Base-by-base conservation (phyloP, 2,329 filamentous ascomycete genomes). In the Pyricularia grisea region DNA sequence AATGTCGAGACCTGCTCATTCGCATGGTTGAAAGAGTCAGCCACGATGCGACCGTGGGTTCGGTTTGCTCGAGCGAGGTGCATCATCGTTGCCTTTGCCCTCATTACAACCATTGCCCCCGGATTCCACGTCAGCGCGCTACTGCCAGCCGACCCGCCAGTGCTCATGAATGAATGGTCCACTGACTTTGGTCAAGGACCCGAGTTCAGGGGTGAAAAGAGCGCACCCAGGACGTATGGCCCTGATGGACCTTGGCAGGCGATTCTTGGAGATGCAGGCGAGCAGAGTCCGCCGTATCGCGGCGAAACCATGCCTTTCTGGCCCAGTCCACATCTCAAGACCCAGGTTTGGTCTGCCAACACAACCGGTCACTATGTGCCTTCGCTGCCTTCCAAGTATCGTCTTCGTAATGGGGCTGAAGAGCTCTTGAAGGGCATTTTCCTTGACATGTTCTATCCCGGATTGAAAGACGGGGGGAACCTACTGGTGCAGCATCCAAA, bases 241-340 rank as follows among this genome's bases (percentile, higher is more conserved):
- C 68, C 68, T 4, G 63, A 68, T 50, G 68, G 68, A 28, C 68
- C 68, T 11, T 68, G 68, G 68, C 68, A 68, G 63, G 42, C 63
- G 4, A 14, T 58, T 25, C 1, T 58, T 3, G 58, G 20, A n/a
- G 20, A 28, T 11, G 28, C 65, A 1, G 68, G 58, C n/a, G 30
- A 23, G 17, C 61, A 65, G 14, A 23, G n/a, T 11, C 10, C 55
- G 20, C 55, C 55, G 1, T 60, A 60, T 11, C 9, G 4, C 2
- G n/a, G 55, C 55, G n/a, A 60, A 12, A 20, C 5, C n/a, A 31
- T 60, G 58, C 27, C 63, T 9, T 25, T 69, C 25, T 69, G 64
- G 64, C 63, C 63, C 6, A 31, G 25, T 25, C 25, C 58, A 27
- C 25, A 61, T 17, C 58, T 61, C 25, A 61, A 61, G 58, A 61